phyloP scores from a whole-genome alignment of 306 rosid species.

The Prunus armeniaca region DNA sequence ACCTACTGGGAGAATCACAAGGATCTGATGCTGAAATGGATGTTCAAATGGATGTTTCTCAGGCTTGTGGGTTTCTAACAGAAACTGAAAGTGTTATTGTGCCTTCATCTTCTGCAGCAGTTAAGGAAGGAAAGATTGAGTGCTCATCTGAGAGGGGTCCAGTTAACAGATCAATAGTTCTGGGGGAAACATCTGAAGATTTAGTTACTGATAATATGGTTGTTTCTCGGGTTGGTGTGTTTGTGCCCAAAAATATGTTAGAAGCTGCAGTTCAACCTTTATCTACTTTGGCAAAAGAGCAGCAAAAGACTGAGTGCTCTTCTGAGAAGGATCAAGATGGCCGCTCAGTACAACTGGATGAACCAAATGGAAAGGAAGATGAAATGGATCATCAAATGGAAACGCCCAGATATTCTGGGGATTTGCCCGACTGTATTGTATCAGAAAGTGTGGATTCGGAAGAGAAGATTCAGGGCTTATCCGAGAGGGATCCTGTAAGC shows the following conservation, averaged over 20 bases:
- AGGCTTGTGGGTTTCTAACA: background rate
- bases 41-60: slow-evolving; percentile 13
- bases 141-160: slow-evolving; percentile 15
- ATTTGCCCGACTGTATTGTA: background rate
- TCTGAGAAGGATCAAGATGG: slow-evolving; percentile 12
- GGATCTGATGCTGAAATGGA: slow-evolving; percentile 6
- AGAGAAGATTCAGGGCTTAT: slow-evolving; percentile 11
- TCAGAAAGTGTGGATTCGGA: slow-evolving; percentile 1
- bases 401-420: slow-evolving; percentile 8
- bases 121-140: slow-evolving; percentile 11
- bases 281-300: slow-evolving; percentile 3
- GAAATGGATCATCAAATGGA: slow-evolving; percentile 9
- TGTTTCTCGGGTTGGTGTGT: slow-evolving; percentile 10
- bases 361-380: slow-evolving; percentile 14
- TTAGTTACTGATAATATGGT: slow-evolving; percentile 1
- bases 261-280: slow-evolving; percentile 3
- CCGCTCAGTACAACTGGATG: slow-evolving; percentile 11
- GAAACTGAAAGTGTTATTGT: slow-evolving; percentile 2
- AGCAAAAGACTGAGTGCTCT: background rate
- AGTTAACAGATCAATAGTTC: slow-evolving; percentile 8
- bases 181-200: slow-evolving; percentile 22
- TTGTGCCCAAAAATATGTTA: background rate
- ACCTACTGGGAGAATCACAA: background rate
- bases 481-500: slow-evolving; percentile 13
- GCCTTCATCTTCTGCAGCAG: background rate